Base-by-base conservation (phyloP, 768 basidiomycete genomes). In the Hemileccinum rubropunctum region DNA sequence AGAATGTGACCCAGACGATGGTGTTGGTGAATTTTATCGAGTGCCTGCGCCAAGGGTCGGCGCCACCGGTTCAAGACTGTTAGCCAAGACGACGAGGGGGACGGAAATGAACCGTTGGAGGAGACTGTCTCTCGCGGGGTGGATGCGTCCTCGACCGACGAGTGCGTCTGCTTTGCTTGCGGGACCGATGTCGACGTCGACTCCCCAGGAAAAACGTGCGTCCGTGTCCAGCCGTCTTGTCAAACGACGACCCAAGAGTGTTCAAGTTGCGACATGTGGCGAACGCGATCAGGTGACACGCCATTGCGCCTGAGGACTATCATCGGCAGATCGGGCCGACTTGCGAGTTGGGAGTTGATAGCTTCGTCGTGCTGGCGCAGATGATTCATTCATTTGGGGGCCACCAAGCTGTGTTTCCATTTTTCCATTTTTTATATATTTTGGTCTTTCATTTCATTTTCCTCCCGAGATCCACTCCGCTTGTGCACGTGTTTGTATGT, bases 181-280 rank as follows among this genome's bases (percentile, higher is more conserved):
- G 1, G 50, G 38, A 18, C 30, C 52, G 26, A 39, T n/a, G 10
- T 27, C 50, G 34, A 45, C 23, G n/a, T 42, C 57, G 27, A 62
- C 50, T 5, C 20, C 47, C 4, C 41, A 2, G 10, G 36, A 13
- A 6, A 45, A 21, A 4, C 47, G 42, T 17, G 33, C 35, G 21
- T 36, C 45, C 21, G 45, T 44, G 30, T 4, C 32, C 23, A 6
- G 52, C 3, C 47, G 51, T 7, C 51, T 56, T 15, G 38, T 43
- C 40, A 52, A 57, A 39, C 52, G 44, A 20, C 45, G 56, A 45
- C 53, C 52, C 2, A 32, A 26, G 38, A 47, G 48, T 42, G 37
- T 13, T 18, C 11, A 30, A 9, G 28, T 30, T 30, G 37, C 35
- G 43, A 34, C n/a, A 41, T 15, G 33, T 6, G 43, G 41, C 21